Percentiles rank a stretch among this genome's conserved stretches.
Conservation (phyloP, 225 moss, liverwort and hornwort species). For the Sphagnum contortum region DNA sequence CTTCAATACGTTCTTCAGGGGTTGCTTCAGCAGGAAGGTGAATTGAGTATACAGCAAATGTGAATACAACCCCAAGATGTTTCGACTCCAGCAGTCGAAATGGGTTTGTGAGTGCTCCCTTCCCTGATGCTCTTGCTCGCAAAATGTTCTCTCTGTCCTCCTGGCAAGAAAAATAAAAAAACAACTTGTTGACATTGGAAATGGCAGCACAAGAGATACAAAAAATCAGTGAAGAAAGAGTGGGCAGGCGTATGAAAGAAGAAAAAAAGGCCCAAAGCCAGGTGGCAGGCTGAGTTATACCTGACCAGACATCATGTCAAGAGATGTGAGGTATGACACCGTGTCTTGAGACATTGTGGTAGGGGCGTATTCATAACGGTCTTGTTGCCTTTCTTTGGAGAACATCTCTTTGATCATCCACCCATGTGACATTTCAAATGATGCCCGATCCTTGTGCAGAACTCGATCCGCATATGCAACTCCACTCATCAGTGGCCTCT, state of each 20-base stretch:
- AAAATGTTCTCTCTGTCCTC: constrained; percentile 61
- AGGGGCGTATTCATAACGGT: constrained; percentile 55
- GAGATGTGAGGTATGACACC: constrained; percentile 49
- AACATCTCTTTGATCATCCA: constrained; percentile 61
- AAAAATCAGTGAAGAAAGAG: too few relatives aligned
- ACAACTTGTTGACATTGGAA: too few relatives aligned
- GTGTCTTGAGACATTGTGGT: constrained; percentile 58
- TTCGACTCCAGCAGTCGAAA: constrained; percentile 58
- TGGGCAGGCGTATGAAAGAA: too few relatives aligned
- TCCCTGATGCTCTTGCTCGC: constrained; percentile 56
- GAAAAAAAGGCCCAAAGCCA: too few relatives aligned
- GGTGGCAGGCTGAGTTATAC: constrained; percentile 4
- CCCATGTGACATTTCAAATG: constrained; percentile 44
- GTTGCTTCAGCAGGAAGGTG: constrained; percentile 44
- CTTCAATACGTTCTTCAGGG: constrained; percentile 50
- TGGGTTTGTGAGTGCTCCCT: constrained; percentile 58
- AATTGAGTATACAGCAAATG: constrained; percentile 51
- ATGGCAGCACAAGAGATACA: too few relatives aligned
- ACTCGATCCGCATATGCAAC: constrained; percentile 64
- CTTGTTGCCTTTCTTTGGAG: constrained; percentile 43
- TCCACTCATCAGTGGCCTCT: constrained; percentile 66
- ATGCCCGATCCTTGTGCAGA: constrained; percentile 43
- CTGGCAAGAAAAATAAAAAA: constrained; percentile 7
- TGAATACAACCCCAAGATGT: constrained; percentile 62
- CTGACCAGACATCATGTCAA: constrained; percentile 71